Conservation (phyloP, 129 eudicot species). For the Calendula officinalis region DNA sequence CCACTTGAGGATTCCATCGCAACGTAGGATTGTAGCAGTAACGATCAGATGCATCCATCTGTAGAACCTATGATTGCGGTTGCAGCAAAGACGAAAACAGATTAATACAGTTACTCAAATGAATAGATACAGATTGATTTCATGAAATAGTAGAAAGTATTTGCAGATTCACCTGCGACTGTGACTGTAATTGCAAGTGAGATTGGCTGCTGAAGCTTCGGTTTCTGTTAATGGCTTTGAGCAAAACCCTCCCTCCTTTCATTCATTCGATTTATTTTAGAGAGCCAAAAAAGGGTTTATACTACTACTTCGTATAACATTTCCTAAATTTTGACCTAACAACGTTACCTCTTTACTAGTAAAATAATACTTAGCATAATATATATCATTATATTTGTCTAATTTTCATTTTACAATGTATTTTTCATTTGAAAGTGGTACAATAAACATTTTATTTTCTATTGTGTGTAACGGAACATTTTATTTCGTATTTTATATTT, state of each 20-base stretch:
- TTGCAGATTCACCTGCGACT: slow-evolving; percentile 20
- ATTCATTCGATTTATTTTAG: slow-evolving; percentile 22
- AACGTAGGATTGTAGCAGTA: slow-evolving; percentile 70
- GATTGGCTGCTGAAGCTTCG: slow-evolving; percentile 21
- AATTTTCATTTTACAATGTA: too few species aligned
- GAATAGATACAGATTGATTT: neutral
- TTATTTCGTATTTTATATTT: too few species aligned
- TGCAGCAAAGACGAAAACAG: neutral
- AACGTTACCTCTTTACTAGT: too few species aligned
- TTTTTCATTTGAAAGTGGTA: too few species aligned
- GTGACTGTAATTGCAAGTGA: neutral
- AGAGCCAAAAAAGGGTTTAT: neutral
- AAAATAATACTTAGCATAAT: too few species aligned
- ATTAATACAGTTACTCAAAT: slow-evolving; percentile 3
- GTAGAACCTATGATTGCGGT: slow-evolving; percentile 14
- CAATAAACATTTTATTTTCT: too few species aligned
- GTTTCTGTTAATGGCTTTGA: slow-evolving; percentile 18
- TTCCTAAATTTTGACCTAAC: slow-evolving; percentile 11
- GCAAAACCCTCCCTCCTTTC: slow-evolving; percentile 25
- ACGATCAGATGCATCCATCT: slow-evolving; percentile 67
- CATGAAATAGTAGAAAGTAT: neutral
- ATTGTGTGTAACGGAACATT: too few species aligned
- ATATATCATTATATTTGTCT: too few species aligned
- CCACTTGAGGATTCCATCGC: slow-evolving; percentile 79
- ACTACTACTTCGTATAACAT: too few species aligned